These are phyloP conservation scores for Chaetomiaceae sp. DNA, from an alignment of 2,329 filamentous ascomycete species.

Conservation along the genomic window DNA sequence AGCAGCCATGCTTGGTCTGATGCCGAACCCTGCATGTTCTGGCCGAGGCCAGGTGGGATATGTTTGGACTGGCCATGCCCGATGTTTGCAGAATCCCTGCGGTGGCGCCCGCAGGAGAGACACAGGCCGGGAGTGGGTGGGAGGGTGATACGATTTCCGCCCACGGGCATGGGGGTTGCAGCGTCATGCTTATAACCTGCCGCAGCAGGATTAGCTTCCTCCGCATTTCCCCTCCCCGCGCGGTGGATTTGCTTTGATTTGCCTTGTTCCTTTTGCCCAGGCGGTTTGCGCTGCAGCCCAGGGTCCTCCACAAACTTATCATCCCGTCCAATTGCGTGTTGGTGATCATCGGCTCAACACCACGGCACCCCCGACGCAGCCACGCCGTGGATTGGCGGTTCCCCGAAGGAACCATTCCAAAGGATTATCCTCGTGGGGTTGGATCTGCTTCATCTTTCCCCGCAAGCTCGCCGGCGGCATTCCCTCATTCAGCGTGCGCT, in stretches of 20 bases:
- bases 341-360: constrained; percentile 9
- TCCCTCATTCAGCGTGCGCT: constrained; percentile 1
- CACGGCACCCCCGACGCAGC: not conserved
- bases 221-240: constrained; percentile 19
- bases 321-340: constrained; percentile 17
- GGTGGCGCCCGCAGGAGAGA: constrained; percentile 14
- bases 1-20: too few relatives aligned
- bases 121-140: constrained; percentile 11
- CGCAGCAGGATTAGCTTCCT: constrained; percentile 18
- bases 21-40: too few relatives aligned
- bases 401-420: not conserved
- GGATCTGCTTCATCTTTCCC: not conserved
- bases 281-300: not conserved
- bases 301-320: not conserved
- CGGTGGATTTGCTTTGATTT: constrained; percentile 7
- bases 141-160: constrained; percentile 15
- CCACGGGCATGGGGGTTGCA: constrained; percentile 10
- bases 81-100: not conserved
- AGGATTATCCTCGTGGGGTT: not conserved
- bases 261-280: not conserved
- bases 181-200: constrained; percentile 21
- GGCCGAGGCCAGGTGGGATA: too few relatives aligned
- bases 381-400: constrained; percentile 2
- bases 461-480: not conserved
- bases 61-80: too few relatives aligned